These are phyloP conservation scores for Mortierella sp. DNA, from an alignment of 371 early-diverging fungal species.

Conservation along the genomic window DNA sequence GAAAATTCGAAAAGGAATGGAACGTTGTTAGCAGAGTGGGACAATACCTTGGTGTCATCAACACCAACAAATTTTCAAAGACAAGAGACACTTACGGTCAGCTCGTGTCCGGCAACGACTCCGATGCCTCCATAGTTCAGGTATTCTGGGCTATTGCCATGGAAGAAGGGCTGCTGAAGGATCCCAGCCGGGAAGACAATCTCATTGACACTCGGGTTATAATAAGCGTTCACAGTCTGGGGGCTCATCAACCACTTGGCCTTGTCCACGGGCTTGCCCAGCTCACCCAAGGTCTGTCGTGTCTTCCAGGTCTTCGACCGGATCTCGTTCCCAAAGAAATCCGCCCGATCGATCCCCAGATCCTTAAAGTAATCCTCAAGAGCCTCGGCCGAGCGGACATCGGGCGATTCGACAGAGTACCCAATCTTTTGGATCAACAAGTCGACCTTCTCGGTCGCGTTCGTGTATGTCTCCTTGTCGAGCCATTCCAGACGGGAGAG, in stretches of 20 bases:
- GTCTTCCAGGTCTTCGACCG: slow-evolving; percentile 52
- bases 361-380: slow-evolving; percentile 63
- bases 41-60: neutral
- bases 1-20: neutral
- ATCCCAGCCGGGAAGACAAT: slow-evolving; percentile 80
- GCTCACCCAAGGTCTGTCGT: slow-evolving; percentile 17
- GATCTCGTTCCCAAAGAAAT: slow-evolving; percentile 65
- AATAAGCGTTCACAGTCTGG: slow-evolving; percentile 76
- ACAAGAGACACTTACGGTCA: slow-evolving; percentile 60
- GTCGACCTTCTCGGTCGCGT: slow-evolving; percentile 68
- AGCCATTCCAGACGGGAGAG: slow-evolving; percentile 67
- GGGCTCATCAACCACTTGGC: slow-evolving; percentile 70
- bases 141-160: slow-evolving; percentile 62
- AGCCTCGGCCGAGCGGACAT: slow-evolving; percentile 61
- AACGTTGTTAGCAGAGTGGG: neutral
- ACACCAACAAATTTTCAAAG: neutral
- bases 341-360: slow-evolving; percentile 47
- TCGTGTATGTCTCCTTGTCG: slow-evolving; percentile 62
- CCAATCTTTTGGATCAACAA: slow-evolving; percentile 65
- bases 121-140: slow-evolving; percentile 76
- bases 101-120: slow-evolving; percentile 72
- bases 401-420: slow-evolving; percentile 64
- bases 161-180: slow-evolving; percentile 68
- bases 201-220: slow-evolving; percentile 67
- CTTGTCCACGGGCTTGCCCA: slow-evolving; percentile 64